Evolutionary conservation across 257 asterid genomes (phyloP).

Genomic region (Solanum rostratum): DNA sequence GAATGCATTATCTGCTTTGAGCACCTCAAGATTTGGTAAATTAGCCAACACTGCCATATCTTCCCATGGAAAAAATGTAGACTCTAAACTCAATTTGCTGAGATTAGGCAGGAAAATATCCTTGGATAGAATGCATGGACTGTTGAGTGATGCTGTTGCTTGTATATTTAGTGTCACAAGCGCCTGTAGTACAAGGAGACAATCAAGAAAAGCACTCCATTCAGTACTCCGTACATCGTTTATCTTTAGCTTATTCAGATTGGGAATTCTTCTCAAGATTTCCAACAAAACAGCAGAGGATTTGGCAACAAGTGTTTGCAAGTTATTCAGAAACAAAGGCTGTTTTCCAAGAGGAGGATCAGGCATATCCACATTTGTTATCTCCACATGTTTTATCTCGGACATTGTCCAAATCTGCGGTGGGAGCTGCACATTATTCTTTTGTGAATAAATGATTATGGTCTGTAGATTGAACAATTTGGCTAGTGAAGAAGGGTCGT

Average conservation of each 20-base stretch:
- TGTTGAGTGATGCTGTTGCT: not conserved
- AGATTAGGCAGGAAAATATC: not conserved
- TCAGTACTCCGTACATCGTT: not conserved
- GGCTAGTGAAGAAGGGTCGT: not conserved
- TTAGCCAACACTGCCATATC: not conserved
- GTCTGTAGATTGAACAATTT: not conserved
- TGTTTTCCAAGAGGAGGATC: not conserved
- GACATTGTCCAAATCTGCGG: not conserved
- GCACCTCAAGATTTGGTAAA: not conserved
- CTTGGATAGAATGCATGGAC: not conserved
- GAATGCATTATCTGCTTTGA: not conserved
- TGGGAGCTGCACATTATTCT: not conserved
- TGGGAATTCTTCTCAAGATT: not conserved
- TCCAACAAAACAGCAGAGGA: not conserved
- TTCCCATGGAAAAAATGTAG: not conserved
- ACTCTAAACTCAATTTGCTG: not conserved
- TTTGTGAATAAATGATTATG: not conserved
- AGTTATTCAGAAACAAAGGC: not conserved
- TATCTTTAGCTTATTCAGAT: not conserved
- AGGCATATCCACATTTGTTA: not conserved
- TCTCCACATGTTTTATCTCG: not conserved
- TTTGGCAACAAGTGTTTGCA: not conserved
- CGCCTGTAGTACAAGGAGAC: not conserved
- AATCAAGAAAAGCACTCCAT: not conserved
- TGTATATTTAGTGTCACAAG: not conserved